Conservation (phyloP, 768 basidiomycete genomes). For the Kwoniella europaea region DNA sequence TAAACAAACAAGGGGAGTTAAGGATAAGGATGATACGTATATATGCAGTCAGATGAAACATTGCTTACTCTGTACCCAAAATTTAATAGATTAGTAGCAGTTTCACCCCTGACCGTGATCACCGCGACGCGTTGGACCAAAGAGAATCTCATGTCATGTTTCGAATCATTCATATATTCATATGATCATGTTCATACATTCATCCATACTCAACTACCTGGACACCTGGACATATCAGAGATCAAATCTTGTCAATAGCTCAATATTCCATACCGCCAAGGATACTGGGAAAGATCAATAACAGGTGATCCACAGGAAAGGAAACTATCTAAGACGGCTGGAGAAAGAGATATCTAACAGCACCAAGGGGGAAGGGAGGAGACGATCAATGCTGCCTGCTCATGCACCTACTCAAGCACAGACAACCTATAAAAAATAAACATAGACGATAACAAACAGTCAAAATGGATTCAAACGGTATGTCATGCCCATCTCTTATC, state of each 20-base stretch:
- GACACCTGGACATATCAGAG: not conserved
- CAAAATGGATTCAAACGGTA: constrained; percentile 33
- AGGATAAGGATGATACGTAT: not conserved
- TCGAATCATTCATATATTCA: not conserved
- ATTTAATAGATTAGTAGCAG: not conserved
- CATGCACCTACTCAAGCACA: not conserved
- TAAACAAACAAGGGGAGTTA: not conserved
- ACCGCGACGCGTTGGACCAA: constrained; percentile 2
- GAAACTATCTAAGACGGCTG: not conserved
- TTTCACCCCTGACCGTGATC: constrained; percentile 5
- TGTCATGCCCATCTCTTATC: not conserved
- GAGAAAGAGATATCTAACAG: not conserved
- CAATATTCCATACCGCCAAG: not conserved
- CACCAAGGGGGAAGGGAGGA: not conserved
- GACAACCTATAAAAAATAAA: not conserved
- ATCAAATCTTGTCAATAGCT: not conserved
- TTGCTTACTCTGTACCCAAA: not conserved
- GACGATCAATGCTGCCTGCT: not conserved
- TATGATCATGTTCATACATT: not conserved
- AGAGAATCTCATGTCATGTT: not conserved
- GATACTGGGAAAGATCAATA: not conserved
- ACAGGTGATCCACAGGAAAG: not conserved
- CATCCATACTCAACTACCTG: not conserved
- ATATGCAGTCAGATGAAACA: not conserved
- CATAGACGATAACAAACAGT: not conserved